Conservation (phyloP, 1,284 basidiomycete genomes). For the Marasmius oreades region DNA sequence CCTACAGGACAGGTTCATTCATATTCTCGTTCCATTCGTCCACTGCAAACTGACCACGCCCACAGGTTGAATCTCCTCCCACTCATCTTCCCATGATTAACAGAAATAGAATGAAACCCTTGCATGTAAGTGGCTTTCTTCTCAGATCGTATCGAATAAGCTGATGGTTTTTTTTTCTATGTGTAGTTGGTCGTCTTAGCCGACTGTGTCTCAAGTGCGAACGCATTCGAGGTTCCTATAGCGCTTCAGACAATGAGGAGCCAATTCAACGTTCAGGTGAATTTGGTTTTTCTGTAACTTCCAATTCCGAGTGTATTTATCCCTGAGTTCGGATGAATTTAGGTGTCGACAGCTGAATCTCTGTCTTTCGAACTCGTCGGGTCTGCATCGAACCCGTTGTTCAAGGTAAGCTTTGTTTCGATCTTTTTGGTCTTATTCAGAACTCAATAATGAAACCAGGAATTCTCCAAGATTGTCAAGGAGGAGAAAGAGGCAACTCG, state of each 20-base stretch:
- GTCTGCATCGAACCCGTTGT: not conserved
- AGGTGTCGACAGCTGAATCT: not conserved
- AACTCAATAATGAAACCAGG: not conserved
- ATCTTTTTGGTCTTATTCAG: not conserved
- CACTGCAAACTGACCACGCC: not conserved
- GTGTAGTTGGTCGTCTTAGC: constrained; percentile 61
- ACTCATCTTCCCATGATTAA: not conserved
- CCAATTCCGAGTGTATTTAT: too few relatives aligned
- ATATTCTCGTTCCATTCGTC: not conserved
- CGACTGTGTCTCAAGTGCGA: constrained; percentile 83
- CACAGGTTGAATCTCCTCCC: not conserved
- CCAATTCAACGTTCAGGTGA: not conserved
- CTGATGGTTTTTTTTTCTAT: not conserved
- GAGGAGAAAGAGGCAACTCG: not conserved
- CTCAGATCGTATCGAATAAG: not conserved
- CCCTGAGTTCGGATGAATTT: not conserved
- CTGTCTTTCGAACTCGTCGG: not conserved
- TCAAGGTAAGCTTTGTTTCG: not conserved
- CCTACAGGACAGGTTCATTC: not conserved
- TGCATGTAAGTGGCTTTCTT: not conserved
- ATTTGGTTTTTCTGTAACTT: not conserved
- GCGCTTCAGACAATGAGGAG: constrained; percentile 34
- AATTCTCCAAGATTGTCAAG: not conserved
- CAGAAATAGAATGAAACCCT: not conserved
- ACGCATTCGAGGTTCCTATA: constrained; percentile 63